Evolutionary conservation across 2,329 filamentous ascomycete genomes (phyloP), one percentile per base, ranked within the genome.

Genomic region (Uncinocarpus reesii): DNA sequence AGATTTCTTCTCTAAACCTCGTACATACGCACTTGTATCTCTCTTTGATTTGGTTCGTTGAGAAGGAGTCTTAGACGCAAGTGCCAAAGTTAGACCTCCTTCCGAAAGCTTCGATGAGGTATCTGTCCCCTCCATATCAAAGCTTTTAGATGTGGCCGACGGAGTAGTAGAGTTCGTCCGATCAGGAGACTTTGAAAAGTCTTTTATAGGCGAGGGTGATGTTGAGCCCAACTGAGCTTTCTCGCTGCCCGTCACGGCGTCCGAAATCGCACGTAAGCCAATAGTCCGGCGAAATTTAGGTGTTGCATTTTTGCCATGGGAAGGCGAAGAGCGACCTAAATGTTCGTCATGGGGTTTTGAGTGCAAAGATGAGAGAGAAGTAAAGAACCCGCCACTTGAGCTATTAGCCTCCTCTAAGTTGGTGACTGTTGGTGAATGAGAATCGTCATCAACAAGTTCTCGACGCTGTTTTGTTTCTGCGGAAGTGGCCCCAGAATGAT

Each of bases 21-120:
- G 83, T 15, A 82, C 86, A 66, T 96, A 98, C 0, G 92, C 92
- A 60, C 89, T 95, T 0, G 92, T 98, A 50, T 87, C 83, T 63
- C 96, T 93, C 71, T 98, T 98, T 44, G 81, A 79, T 67, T 90
- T 89, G 41, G 69, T 66, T 8, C 65, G 66, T 2, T 69, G 70
- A 15, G 69, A 67, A 1, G 68, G 64, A 4, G 67, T 66, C 28
- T 76, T 82, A 76, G 59, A 75, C 65, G 57, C 70, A 48, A 56
- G 67, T 71, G 58, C 69, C 66, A 60, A 72, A 68, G 62, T 69
- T 21, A 70, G 64, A 2, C 72, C 65, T 2, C 75, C 75, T 3
- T 69, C 68, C 1, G 64, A 61, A n/a, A 65, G 63, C 50, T 72
- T 72, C 26, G 67, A 68, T 41, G 76, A 73, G 18, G 20, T 70